A percentile compares a stretch with the other conserved stretches of the same genome.
Evolutionary conservation across 2,329 filamentous ascomycete genomes (phyloP).

Genomic region (Epichloe amarillans): DNA sequence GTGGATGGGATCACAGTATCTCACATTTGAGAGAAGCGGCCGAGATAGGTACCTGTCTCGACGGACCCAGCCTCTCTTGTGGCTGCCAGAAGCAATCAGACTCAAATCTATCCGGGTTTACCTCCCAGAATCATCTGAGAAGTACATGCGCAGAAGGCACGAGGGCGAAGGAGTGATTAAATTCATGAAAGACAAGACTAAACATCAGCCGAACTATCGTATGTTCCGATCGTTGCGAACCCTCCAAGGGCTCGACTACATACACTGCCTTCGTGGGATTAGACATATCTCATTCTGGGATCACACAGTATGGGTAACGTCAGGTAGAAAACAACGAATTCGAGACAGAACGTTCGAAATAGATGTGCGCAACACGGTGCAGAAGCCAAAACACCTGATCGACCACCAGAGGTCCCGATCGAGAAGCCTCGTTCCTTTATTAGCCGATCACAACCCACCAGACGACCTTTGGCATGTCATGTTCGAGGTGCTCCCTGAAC

Average conservation of each 20-base stretch:
- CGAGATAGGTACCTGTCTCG: slow-evolving; percentile 20
- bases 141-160: slow-evolving; percentile 22
- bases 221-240: slow-evolving; percentile 23
- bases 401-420: slow-evolving; percentile 8
- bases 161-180: slow-evolving; percentile 16
- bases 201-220: slow-evolving; percentile 27
- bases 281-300: slow-evolving; percentile 28
- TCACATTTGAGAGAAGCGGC: slow-evolving; percentile 11
- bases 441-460: slow-evolving; percentile 3
- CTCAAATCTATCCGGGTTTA: slow-evolving; percentile 28
- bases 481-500: background rate
- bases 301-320: slow-evolving; percentile 14
- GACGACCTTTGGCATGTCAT: slow-evolving; percentile 6
- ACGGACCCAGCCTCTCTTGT: slow-evolving; percentile 23
- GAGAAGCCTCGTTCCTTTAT: slow-evolving; percentile 11
- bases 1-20: slow-evolving; percentile 24
- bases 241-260: slow-evolving; percentile 31
- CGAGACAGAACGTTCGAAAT: slow-evolving; percentile 18
- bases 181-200: slow-evolving; percentile 18
- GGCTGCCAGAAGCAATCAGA: slow-evolving; percentile 22
- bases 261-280: slow-evolving; percentile 31
- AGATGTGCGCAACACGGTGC: slow-evolving; percentile 14
- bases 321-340: slow-evolving; percentile 5
- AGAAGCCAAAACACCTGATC: slow-evolving; percentile 7
- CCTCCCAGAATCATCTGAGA: slow-evolving; percentile 22